Base-by-base conservation (phyloP, 1,284 basidiomycete genomes). In the Pholiota adiposa region DNA sequence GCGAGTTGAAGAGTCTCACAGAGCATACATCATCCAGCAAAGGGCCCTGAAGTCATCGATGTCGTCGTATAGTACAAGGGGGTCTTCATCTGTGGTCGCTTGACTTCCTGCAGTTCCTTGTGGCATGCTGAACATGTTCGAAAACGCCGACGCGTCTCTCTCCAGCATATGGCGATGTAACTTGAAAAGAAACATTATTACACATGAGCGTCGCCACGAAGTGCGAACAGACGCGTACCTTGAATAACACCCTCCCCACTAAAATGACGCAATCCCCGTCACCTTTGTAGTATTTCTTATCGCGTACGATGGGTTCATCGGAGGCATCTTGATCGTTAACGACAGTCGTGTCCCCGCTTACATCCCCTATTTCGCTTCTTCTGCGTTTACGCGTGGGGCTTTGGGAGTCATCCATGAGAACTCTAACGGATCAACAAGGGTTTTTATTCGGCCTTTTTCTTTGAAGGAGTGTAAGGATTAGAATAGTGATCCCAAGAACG, bases 191-290 rank as follows among this genome's bases (percentile, higher is more conserved):
- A 29, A 25, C 11, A 16, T 25, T 5, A 27, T 18, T 11, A 14
- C 16, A n/a, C n/a, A n/a, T n/a, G n/a, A n/a, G n/a, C n/a, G n/a
- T n/a, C n/a, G n/a, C n/a, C n/a, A n/a, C n/a, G n/a, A n/a, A n/a
- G n/a, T n/a, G n/a, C n/a, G n/a, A n/a, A n/a, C n/a, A n/a, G n/a
- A n/a, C n/a, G n/a, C n/a, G 23, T 4, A 21, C 60, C 43, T 62
- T 62, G 29, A 62, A 62, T 12, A 62, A 38, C 18, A 44, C 54
- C 12, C 50, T 62, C 29, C 54, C 51, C 8, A 58, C 60, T 11
- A 54, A 51, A 21, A 62, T 44, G 19, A 55, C 29, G 34, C 40
- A 46, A 23, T 58, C 55, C 4, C 60, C 60, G 34, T 41, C 51
- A 5, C 25, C 36, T 43, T n/a, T 12, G n/a, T 53, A 53, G 25